Base-by-base conservation (phyloP, 2,329 filamentous ascomycete species). In the Orbilia oligospora region DNA sequence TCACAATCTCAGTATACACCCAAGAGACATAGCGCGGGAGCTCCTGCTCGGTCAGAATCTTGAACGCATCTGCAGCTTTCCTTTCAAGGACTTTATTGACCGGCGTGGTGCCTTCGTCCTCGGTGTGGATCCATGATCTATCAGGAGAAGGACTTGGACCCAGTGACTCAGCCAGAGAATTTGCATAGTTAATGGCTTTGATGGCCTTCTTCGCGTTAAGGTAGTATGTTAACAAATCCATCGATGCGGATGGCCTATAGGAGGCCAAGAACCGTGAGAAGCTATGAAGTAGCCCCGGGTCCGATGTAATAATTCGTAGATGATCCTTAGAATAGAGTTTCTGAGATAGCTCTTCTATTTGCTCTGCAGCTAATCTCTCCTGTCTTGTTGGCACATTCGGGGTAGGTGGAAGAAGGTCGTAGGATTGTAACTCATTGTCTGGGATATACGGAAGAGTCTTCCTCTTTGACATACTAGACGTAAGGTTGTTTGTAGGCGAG, bases 1-100 rank as follows among this genome's bases (percentile, higher is more conserved):
- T 92, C n/a, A 92, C 91, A 9, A 90, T 89, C 72, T 90, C 88
- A 41, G 90, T 89, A 84, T 91, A 93, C 0, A 88, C 87, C 78
- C 92, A 88, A 0, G 91, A 90, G 75, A 94, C 88, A 82, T 90
- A 94, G 0, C 91, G 91, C 0, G 92, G 91, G 0, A 94, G 84
- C 72, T 93, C 91, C 49, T 93, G 90, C 36, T 87, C 86, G 0
- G 90, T 89, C 12, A 94, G 84, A 0, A 87, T 85, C 38, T 90
- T 87, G 71, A 94, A 91, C 0, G 91, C 90, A 76, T 88, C 85
- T n/a, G 87, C 85, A 0, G 90, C 89, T 81, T 90, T 91, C 68
- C 88, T 87, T 81, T 91, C 87, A 18, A 94, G 84, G 0, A 87
- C 85, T 1, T 85, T 83, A 81, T 92, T 93, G 6, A 86, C 83